phyloP scores from a whole-genome alignment of 129 eudicot genomes.

The Glebionis coronaria region DNA sequence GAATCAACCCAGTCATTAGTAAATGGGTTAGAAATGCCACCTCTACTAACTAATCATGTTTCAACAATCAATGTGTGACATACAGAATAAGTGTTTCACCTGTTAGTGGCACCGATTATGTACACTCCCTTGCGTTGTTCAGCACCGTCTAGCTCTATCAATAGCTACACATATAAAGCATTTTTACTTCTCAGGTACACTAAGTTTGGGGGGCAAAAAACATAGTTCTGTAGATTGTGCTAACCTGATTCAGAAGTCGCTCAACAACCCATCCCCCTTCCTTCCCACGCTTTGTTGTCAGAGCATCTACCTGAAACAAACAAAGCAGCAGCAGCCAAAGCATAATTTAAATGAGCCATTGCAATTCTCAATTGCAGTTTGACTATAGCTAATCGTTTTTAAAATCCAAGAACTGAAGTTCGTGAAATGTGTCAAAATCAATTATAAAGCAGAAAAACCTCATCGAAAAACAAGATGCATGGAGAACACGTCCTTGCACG shows the following conservation, averaged over 20 bases:
- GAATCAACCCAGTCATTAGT: no score
- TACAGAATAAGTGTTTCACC: constrained; percentile 36
- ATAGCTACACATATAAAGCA: constrained; percentile 41
- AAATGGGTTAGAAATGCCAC: neutral
- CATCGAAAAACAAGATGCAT: constrained; percentile 89
- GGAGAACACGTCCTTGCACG: constrained; percentile 98
- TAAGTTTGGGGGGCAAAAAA: neutral
- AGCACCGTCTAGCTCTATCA: constrained; percentile 76
- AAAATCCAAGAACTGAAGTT: neutral
- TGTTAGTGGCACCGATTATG: constrained; percentile 84
- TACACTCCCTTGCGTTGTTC: constrained; percentile 71
- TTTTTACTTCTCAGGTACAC: neutral
- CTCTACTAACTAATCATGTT: neutral
- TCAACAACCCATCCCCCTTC: constrained; percentile 85
- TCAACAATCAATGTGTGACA: neutral
- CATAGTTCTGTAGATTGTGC: neutral
- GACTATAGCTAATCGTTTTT: neutral
- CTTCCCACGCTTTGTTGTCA: constrained; percentile 65
- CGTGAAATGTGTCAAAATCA: neutral
- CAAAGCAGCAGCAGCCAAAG: neutral
- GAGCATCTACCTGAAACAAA: constrained; percentile 58
- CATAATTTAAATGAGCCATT: neutral
- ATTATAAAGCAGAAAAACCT: constrained; percentile 39
- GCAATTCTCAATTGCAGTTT: neutral
- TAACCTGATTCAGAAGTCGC: constrained; percentile 63